A percentile compares a stretch with the other conserved stretches of the same genome.
Evolutionary conservation across 352 stramenopile species (phyloP).

Genomic region (Phytophthora capsici): DNA sequence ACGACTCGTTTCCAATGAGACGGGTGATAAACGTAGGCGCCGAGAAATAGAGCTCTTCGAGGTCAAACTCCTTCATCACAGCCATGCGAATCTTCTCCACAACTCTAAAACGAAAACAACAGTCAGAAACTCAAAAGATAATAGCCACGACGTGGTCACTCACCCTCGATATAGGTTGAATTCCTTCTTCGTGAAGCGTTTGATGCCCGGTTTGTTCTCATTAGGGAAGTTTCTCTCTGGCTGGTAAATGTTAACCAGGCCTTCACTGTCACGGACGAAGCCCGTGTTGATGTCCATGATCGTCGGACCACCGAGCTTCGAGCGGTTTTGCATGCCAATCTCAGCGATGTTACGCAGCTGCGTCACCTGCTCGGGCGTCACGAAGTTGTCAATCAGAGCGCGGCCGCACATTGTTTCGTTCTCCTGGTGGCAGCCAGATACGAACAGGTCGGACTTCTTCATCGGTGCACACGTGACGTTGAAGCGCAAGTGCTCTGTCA

Average conservation of each 20-base stretch:
- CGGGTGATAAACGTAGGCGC: conserved; percentile 94
- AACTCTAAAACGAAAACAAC: conserved; percentile 37
- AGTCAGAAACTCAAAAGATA: background rate
- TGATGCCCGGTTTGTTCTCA: conserved; percentile 43
- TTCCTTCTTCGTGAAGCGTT: conserved; percentile 81
- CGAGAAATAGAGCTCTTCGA: conserved; percentile 90
- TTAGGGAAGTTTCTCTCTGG: conserved; percentile 42
- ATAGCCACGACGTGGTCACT: background rate
- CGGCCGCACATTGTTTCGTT: conserved; percentile 71
- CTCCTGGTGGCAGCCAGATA: conserved; percentile 71
- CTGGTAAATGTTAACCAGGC: conserved; percentile 93
- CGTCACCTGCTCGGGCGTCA: conserved; percentile 70
- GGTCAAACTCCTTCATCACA: conserved; percentile 82
- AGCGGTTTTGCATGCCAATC: conserved; percentile 82
- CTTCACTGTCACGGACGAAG: conserved; percentile 86
- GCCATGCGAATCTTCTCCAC: conserved; percentile 83
- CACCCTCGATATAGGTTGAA: conserved; percentile 84
- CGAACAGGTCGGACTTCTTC: conserved; percentile 54
- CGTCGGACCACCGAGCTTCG: conserved; percentile 78
- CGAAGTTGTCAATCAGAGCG: conserved; percentile 73
- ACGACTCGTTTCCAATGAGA: conserved; percentile 85
- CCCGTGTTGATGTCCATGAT: conserved; percentile 94
- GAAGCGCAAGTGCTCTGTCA: conserved; percentile 56
- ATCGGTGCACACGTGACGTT: conserved; percentile 58
- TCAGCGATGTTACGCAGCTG: conserved; percentile 83